Percentiles rank a stretch among this genome's conserved stretches.
Conservation (phyloP, 2,329 filamentous ascomycete species). For the Aspergillus pseudoterreus region DNA sequence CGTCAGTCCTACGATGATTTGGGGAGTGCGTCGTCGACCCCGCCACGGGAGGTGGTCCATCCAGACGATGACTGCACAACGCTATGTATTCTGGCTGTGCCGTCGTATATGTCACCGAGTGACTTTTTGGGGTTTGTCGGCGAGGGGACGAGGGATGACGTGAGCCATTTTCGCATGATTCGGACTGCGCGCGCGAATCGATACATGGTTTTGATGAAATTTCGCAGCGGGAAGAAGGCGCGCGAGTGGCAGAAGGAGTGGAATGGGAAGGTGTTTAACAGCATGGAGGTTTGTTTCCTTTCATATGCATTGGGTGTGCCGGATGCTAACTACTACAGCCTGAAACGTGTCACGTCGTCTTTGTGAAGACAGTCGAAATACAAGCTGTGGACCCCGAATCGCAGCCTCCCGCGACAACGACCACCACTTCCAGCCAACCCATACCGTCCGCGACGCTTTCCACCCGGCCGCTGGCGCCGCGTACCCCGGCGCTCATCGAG, state of each 20-base stretch:
- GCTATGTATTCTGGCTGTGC: constrained; percentile 89
- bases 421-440: constrained; percentile 25
- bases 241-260: constrained; percentile 78
- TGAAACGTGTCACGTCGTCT: constrained; percentile 91
- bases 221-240: constrained; percentile 70
- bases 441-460: constrained; percentile 46
- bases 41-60: background rate
- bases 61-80: constrained; percentile 68
- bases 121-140: constrained; percentile 92
- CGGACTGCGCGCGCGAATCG: constrained; percentile 83
- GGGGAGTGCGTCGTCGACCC: constrained; percentile 10
- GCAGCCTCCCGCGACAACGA: constrained; percentile 25
- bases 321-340: constrained; percentile 51
- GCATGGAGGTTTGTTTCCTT: constrained; percentile 61
- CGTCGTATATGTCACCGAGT: constrained; percentile 85
- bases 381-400: constrained; percentile 55
- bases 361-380: constrained; percentile 88
- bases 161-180: constrained; percentile 93
- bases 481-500: constrained; percentile 81
- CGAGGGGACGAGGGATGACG: constrained; percentile 76
- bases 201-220: constrained; percentile 95
- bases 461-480: constrained; percentile 63
- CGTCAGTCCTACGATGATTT: constrained; percentile 23
- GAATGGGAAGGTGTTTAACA: constrained; percentile 91
- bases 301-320: background rate